Base-by-base conservation (phyloP, 345 rosid genomes). In the Brassica carinata region DNA sequence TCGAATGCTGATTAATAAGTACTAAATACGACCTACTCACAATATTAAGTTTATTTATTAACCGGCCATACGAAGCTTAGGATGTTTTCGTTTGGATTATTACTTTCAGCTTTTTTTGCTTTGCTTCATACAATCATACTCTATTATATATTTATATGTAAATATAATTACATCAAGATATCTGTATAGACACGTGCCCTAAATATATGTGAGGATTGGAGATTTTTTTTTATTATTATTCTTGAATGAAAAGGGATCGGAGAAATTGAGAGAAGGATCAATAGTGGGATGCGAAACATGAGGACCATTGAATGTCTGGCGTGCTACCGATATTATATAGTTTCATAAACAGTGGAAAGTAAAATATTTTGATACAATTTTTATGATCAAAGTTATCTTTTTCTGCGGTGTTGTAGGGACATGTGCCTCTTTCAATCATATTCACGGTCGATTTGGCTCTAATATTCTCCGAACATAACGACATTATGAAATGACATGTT, bases 261-360 rank as follows among this genome's bases (percentile, higher is more conserved):
- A 81, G 83, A 53, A 69, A 69, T 36, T 69, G 48, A 69, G 11
- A 53, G 75, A 81, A 40, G 29, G 45, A 40, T 19, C 43, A 73
- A 55, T 59, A 79, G 43, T 43, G 76, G 5, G 38, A 75, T 53
- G 63, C 63, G 61, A 55, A 70, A 81, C 76, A 75, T 75, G 76
- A 81, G 76, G 77, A 81, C 80, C 80, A 75, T 70, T 55, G 63
- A 55, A 70, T 75, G 83, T 81, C 83, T 67, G 83, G 80, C 83
- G 83, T 81, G 83, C 83, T 64, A 13, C 23, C 55, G 10, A 69
- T 80, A 36, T 64, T 64, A 75, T 75, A 70, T 65, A 38, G 9
- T 70, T 27, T 75, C 38, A 64, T 7, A 74, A 68, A 70, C 29
- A 34, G 63, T 71, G 29, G 29, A 75, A 70, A 71, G 53, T 63